A percentile compares a stretch with the other conserved stretches of the same genome.
phyloP scores from a whole-genome alignment of 2,329 filamentous ascomycete species.

The Arthroderma sp. region DNA sequence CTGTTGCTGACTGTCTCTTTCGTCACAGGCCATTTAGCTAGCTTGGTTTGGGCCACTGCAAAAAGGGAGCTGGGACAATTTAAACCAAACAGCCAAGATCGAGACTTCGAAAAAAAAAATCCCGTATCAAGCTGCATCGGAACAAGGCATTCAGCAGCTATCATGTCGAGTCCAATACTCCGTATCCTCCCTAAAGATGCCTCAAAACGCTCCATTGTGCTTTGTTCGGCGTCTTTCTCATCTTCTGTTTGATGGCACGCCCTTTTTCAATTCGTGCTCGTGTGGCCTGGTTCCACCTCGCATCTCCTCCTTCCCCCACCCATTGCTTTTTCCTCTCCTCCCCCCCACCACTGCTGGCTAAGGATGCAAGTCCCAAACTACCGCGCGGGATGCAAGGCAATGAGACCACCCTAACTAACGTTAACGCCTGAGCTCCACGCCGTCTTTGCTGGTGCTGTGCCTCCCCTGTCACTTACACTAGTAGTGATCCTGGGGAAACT shows the following conservation, averaged over 20 bases:
- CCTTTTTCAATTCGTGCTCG: background rate
- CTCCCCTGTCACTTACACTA: background rate
- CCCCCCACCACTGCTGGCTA: background rate
- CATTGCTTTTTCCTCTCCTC: background rate
- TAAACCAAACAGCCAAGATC: slow-evolving; percentile 1
- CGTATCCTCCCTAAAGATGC: background rate
- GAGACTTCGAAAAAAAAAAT: background rate
- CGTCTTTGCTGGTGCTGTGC: background rate
- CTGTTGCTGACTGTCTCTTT: background rate
- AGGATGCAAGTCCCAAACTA: slow-evolving; percentile 2
- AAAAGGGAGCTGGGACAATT: background rate
- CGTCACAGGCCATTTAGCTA: background rate
- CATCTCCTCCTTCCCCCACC: background rate
- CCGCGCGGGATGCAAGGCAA: slow-evolving; percentile 2
- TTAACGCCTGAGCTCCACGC: slow-evolving; percentile 4
- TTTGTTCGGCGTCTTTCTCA: background rate
- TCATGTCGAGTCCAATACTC: background rate
- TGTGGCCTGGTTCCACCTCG: slow-evolving; percentile 2
- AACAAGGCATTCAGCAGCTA: background rate
- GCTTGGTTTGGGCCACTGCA: background rate
- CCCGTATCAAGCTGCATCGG: background rate
- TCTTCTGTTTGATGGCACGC: background rate
- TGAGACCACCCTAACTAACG: background rate
- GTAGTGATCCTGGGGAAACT: slow-evolving; percentile 3
- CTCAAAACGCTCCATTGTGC: background rate